Conservation (phyloP, 805 yeast genomes). For the Torulaspora maleeae region DNA sequence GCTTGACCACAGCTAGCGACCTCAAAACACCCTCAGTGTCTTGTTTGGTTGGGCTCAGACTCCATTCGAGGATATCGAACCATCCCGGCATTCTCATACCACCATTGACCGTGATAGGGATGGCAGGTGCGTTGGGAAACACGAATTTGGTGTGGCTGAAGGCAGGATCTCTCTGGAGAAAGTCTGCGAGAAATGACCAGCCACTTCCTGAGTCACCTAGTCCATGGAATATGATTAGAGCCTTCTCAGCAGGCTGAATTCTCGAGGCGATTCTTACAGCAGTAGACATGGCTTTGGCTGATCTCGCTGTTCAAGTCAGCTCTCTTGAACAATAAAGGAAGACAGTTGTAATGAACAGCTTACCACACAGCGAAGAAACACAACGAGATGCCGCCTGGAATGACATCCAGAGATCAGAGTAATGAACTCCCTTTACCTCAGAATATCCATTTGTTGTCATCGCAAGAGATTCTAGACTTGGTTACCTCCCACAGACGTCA, state of each 20-base stretch:
- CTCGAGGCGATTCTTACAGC: conserved; percentile 35
- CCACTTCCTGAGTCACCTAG: conserved; percentile 89
- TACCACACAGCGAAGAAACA: background rate
- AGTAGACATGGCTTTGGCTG: conserved; percentile 14
- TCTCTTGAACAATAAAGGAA: background rate
- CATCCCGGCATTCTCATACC: conserved; percentile 74
- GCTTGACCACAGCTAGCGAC: conserved; percentile 44
- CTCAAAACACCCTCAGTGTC: conserved; percentile 54
- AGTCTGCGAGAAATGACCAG: conserved; percentile 77
- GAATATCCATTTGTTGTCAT: conserved; percentile 22
- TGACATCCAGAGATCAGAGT: background rate
- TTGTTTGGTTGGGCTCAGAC: conserved; percentile 38
- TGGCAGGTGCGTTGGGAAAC: conserved; percentile 85
- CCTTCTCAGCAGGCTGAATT: conserved; percentile 46
- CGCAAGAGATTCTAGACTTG: conserved; percentile 23
- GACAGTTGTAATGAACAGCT: background rate
- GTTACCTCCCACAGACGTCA: conserved; percentile 16
- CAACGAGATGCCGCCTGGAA: background rate
- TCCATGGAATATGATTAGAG: conserved; percentile 80
- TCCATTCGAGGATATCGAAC: conserved; percentile 71
- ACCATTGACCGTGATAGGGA: conserved; percentile 63
- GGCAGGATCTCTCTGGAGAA: conserved; percentile 43
- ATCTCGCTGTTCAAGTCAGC: conserved; percentile 2
- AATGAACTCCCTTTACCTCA: conserved; percentile 22
- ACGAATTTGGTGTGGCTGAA: conserved; percentile 62